These are phyloP conservation scores for Hordeum marinum DNA, from an alignment of 176 grass and related monocot species.

Conservation along the genomic window DNA sequence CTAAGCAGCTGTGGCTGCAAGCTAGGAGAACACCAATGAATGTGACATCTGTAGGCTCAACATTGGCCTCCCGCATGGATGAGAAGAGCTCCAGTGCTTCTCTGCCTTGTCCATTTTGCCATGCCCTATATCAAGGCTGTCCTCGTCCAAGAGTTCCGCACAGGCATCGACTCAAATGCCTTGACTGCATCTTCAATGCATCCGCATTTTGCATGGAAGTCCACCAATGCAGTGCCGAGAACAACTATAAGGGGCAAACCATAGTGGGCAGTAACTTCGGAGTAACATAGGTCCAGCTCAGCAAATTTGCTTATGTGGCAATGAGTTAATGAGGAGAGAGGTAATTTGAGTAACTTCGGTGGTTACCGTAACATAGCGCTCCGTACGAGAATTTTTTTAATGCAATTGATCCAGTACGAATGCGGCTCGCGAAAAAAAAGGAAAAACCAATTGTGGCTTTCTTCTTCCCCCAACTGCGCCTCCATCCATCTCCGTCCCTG, in stretches of 20 bases:
- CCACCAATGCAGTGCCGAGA: slow-evolving; percentile 67
- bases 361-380: no score
- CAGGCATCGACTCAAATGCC: slow-evolving; percentile 47
- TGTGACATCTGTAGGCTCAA: slow-evolving; percentile 56
- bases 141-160: slow-evolving; percentile 66
- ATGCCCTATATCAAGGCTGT: slow-evolving; percentile 65
- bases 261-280: no score
- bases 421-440: no score
- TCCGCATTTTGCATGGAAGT: slow-evolving; percentile 76
- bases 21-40: slow-evolving; percentile 64
- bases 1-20: slow-evolving; percentile 62
- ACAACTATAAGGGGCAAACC: slow-evolving; percentile 21
- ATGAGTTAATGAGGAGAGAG: no score
- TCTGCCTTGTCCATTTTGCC: slow-evolving; percentile 48
- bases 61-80: slow-evolving; percentile 35
- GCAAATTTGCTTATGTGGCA: no score
- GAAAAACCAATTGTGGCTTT: no score
- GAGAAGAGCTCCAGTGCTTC: slow-evolving; percentile 55
- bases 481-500: no score
- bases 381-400: no score
- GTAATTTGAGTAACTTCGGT: no score
- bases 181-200: slow-evolving; percentile 44
- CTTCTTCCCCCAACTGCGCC: no score
- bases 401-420: no score
- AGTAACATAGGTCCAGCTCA: no score